These are phyloP conservation scores for Fonsecaea multimorphosa DNA, from an alignment of 2,329 filamentous ascomycete species.

Conservation along the genomic window DNA sequence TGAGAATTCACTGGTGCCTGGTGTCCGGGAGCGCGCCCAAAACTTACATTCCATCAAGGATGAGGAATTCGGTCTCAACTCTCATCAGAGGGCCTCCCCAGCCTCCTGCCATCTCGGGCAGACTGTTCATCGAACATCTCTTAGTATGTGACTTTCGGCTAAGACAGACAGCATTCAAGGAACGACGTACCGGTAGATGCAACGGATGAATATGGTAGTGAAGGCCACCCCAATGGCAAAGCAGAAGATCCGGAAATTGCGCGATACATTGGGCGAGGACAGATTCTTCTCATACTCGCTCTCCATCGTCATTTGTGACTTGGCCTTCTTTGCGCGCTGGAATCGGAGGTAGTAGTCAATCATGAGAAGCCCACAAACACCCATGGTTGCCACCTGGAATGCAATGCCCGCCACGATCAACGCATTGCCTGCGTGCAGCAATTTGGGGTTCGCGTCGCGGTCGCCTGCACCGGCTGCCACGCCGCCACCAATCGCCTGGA, in stretches of 20 bases:
- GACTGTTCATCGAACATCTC: conserved; percentile 42
- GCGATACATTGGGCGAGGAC: conserved; percentile 28
- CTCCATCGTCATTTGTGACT: conserved; percentile 35
- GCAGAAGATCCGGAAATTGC: conserved; percentile 37
- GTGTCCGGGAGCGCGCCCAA: neutral
- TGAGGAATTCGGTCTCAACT: conserved; percentile 55
- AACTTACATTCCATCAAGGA: conserved; percentile 57
- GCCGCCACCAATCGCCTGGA: conserved; percentile 65
- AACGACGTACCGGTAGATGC: conserved; percentile 51
- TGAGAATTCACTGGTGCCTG: neutral
- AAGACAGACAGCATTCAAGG: neutral
- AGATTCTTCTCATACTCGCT: conserved; percentile 42
- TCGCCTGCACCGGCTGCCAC: conserved; percentile 58
- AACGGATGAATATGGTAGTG: conserved; percentile 50
- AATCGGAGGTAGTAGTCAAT: conserved; percentile 56
- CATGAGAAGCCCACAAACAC: conserved; percentile 41
- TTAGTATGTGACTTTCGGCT: neutral
- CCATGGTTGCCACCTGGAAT: conserved; percentile 62
- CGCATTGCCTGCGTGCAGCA: conserved; percentile 57
- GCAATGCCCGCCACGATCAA: conserved; percentile 66
- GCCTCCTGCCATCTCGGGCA: conserved; percentile 58
- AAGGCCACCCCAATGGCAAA: conserved; percentile 44
- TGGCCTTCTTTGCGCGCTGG: conserved; percentile 40
- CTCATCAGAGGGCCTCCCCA: conserved; percentile 57
- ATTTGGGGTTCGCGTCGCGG: conserved; percentile 38